Evolutionary conservation across 345 rosid species (phyloP), one percentile per base, ranked within the genome.

Genomic region (Pelargonium nanum): DNA sequence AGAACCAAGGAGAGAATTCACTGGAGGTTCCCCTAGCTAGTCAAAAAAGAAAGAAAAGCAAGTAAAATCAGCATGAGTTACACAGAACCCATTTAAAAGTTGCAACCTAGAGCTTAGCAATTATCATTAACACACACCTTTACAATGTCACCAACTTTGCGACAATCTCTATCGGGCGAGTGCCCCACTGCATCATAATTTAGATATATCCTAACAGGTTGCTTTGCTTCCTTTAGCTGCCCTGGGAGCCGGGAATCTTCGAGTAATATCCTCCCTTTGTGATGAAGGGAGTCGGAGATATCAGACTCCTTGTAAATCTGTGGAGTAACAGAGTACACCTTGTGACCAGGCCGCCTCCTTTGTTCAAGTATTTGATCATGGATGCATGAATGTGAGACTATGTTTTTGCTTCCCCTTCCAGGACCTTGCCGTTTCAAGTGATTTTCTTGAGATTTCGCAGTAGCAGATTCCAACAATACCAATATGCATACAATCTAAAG

Each of bases 111-210:
- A n/a, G n/a, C n/a, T n/a, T n/a, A n/a, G n/a, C n/a, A n/a, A n/a
- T n/a, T n/a, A n/a, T n/a, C n/a, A n/a, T n/a, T n/a, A n/a, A n/a
- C n/a, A 57, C 92, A n/a, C n/a, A n/a, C n/a, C 93, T 93, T 93
- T 62, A 93, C 99, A 57, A 85, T 70, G 62, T 87, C 85, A 1
- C 96, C 99, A 70, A 93, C 80, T 72, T 67, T 75, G 55, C 75
- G 80, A 66, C 99, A 93, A 72, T 93, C 99, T 69, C 99, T 75
- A 58, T 89, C 97, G 24, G 71, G 80, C 0, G 99, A 89, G 65
- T 87, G 99, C 23, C 99, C 99, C 54, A 93, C 99, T n/a, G 99
- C 99, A 78, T 93, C 99, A 68, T 93, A 93, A 68, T 93, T 93
- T 60, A 93, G 79, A 70, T 84, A 87, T 68, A 93, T 93, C 77